A percentile compares a stretch with the other conserved stretches of the same genome.
Evolutionary conservation across 257 asterid species (phyloP).

Genomic region (Ligustrum vulgare): DNA sequence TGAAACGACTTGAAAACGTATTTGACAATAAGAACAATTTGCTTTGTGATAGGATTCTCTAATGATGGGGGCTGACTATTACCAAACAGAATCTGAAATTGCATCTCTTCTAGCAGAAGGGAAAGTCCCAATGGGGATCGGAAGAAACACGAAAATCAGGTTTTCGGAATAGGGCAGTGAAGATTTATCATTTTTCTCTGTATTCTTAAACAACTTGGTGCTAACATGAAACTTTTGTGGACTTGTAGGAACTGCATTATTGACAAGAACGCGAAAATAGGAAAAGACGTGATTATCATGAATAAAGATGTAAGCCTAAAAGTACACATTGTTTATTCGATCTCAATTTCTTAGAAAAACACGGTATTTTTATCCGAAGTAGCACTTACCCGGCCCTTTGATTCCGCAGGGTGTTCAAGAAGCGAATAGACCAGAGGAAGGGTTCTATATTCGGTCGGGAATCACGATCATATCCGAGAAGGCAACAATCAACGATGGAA

Average conservation of each 20-base stretch:
- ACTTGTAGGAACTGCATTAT: constrained; percentile 68
- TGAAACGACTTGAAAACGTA: background rate
- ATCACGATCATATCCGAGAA: constrained; percentile 77
- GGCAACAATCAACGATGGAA: constrained; percentile 78
- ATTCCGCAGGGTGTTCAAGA: constrained; percentile 69
- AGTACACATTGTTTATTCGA: background rate
- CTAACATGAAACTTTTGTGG: background rate
- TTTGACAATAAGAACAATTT: background rate
- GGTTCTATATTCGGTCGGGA: constrained; percentile 83
- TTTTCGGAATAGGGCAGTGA: constrained; percentile 3
- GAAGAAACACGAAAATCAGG: constrained; percentile 81
- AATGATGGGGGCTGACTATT: constrained; percentile 95
- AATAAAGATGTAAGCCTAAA: constrained; percentile 71
- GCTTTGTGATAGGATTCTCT: constrained; percentile 65
- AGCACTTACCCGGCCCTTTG: background rate
- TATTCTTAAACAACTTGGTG: too few relatives aligned
- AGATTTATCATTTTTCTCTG: too few relatives aligned
- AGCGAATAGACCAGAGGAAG: constrained; percentile 69
- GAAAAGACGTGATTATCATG: constrained; percentile 71
- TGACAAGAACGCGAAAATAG: constrained; percentile 95
- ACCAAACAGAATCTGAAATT: constrained; percentile 85
- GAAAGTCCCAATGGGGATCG: constrained; percentile 89
- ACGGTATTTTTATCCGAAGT: background rate
- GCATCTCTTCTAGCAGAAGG: constrained; percentile 71
- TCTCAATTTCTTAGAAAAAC: too few relatives aligned